Evolutionary conservation across 345 rosid species (phyloP), one percentile per base, ranked within the genome.

Genomic region (Combretum micranthum): DNA sequence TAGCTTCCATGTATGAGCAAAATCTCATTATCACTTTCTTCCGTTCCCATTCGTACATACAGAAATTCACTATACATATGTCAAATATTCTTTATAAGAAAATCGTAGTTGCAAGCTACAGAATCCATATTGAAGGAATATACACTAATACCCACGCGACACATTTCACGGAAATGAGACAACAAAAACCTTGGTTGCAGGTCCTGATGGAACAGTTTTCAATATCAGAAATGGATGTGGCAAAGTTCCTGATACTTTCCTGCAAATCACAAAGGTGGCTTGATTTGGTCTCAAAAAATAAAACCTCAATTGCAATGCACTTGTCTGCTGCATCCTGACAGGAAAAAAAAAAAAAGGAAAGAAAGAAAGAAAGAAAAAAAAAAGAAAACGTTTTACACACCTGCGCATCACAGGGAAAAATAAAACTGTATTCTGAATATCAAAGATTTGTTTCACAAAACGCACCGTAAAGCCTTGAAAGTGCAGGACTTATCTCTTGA

Each of bases 291-390:
- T 87, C 86, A 54, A 91, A 71, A 61, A 85, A 64, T 23, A 85
- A 65, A 75, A 83, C 83, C 78, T 91, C 98, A 44, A 87, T 75
- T 0, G 88, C 76, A 51, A 87, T 85, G 66, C 88, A 85, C 56
- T 75, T 86, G 55, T 87, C 94, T 4, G 86, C 88, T 7, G 98
- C 98, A 63, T 78, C 86, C 98, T 91, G 59, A 47, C 16, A 43
- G 16, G 20, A 4, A 49, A 66, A 55, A 55, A 44, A 25, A 17
- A 37, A n/a, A n/a, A n/a, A n/a, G n/a, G n/a, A n/a, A n/a, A n/a
- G n/a, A n/a, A n/a, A n/a, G n/a, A n/a, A n/a, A n/a, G n/a, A n/a
- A n/a, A n/a, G n/a, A n/a, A n/a, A n/a, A n/a, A n/a, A n/a, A n/a
- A n/a, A n/a, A n/a, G n/a, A n/a, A n/a, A n/a, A n/a, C n/a, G n/a